phyloP scores from a whole-genome alignment of 352 stramenopile genomes.

The Phytophthora idaei region DNA sequence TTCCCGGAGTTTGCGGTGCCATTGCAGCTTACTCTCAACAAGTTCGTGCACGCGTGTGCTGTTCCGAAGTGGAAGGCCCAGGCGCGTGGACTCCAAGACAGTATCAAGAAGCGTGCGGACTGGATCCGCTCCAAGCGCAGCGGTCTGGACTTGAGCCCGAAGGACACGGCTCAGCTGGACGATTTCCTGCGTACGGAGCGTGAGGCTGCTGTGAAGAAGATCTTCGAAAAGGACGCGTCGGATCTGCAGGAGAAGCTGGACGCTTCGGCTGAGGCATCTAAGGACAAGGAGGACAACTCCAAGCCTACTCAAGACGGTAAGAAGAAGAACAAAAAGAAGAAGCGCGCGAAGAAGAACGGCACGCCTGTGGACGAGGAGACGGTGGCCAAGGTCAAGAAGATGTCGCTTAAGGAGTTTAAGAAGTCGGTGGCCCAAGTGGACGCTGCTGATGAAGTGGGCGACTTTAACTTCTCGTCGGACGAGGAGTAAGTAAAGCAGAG shows the following conservation, averaged over 20 bases:
- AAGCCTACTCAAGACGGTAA: constrained; percentile 34
- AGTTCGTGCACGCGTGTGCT: constrained; percentile 86
- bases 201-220: constrained; percentile 85
- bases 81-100: constrained; percentile 63
- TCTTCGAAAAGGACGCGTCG: constrained; percentile 76
- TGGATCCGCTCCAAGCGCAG: constrained; percentile 92
- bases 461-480: constrained; percentile 81
- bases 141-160: constrained; percentile 88
- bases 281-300: constrained; percentile 42
- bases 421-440: constrained; percentile 77
- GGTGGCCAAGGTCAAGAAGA: constrained; percentile 76
- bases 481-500: constrained; percentile 52
- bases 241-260: constrained; percentile 78
- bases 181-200: constrained; percentile 83
- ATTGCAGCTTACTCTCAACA: constrained; percentile 86
- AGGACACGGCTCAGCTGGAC: constrained; percentile 86
- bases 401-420: constrained; percentile 86
- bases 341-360: constrained; percentile 40
- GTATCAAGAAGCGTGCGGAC: constrained; percentile 74
- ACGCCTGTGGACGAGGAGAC: constrained; percentile 64
- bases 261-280: constrained; percentile 44
- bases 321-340: constrained; percentile 49
- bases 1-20: constrained; percentile 95
- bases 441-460: constrained; percentile 72
- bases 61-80: constrained; percentile 85